Evolutionary conservation across 2,329 filamentous ascomycete species (phyloP).

Genomic region (Fusarium heterosporum): DNA sequence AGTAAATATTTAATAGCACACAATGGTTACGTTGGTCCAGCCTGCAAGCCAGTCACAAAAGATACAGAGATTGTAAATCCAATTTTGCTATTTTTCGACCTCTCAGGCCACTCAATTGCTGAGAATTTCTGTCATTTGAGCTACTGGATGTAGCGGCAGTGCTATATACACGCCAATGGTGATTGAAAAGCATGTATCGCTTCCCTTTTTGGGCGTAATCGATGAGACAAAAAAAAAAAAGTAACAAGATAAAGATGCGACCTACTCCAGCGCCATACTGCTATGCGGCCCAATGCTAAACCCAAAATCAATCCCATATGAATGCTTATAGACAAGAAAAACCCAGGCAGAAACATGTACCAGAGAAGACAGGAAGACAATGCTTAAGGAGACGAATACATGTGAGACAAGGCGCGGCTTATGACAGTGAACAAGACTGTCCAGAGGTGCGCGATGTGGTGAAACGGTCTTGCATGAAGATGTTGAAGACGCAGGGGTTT

Average conservation of each 20-base stretch:
- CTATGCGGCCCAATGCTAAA: constrained; percentile 46
- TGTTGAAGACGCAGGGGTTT: constrained; percentile 22
- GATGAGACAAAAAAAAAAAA: constrained; percentile 28
- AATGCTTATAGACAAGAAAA: constrained; percentile 43
- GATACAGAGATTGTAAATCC: constrained; percentile 19
- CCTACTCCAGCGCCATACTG: constrained; percentile 41
- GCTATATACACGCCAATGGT: constrained; percentile 29
- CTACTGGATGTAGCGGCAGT: constrained; percentile 23
- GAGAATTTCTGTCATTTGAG: constrained; percentile 20
- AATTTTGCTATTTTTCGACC: constrained; percentile 42
- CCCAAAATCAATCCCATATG: constrained; percentile 38
- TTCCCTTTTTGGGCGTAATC: constrained; percentile 27
- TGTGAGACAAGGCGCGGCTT: constrained; percentile 14
- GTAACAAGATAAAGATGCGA: constrained; percentile 22
- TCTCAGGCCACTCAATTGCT: constrained; percentile 35
- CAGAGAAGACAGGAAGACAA: constrained; percentile 25
- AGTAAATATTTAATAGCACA: background rate
- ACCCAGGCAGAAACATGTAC: constrained; percentile 27
- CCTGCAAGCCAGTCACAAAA: constrained; percentile 5
- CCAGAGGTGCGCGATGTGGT: constrained; percentile 9
- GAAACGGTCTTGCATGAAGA: constrained; percentile 27
- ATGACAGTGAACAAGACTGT: constrained; percentile 12
- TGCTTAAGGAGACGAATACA: constrained; percentile 15
- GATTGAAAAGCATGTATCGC: constrained; percentile 30
- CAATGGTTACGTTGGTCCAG: background rate